Conservation (phyloP, 108 stramenopile genomes). For the Cyclotella baltica region DNA sequence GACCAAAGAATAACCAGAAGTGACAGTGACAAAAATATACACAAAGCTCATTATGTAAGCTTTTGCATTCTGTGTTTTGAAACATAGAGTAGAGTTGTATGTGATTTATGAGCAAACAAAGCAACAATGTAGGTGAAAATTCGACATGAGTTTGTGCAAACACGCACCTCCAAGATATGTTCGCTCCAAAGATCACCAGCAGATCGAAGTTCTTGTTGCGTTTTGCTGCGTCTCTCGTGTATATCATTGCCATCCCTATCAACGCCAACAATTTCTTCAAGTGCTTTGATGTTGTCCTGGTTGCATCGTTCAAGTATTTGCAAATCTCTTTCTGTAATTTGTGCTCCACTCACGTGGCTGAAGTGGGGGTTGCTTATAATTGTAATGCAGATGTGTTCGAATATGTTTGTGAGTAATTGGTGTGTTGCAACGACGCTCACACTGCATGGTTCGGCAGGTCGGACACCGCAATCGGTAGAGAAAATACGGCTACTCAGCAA, state of each 20-base stretch:
- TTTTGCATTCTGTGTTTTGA: slow-evolving; percentile 1
- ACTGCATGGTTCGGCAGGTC: slow-evolving; percentile 61
- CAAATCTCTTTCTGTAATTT: slow-evolving; percentile 49
- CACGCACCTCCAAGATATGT: slow-evolving; percentile 48
- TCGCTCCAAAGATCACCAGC: slow-evolving; percentile 58
- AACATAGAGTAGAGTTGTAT: background rate
- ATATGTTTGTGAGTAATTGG: slow-evolving; percentile 57
- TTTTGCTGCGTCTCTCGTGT: slow-evolving; percentile 37
- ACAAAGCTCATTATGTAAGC: slow-evolving; percentile 59
- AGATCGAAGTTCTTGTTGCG: slow-evolving; percentile 44
- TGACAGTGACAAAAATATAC: slow-evolving; percentile 53
- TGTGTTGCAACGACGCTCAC: slow-evolving; percentile 59
- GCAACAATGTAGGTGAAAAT: background rate
- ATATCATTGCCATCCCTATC: slow-evolving; percentile 39
- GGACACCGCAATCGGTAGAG: slow-evolving; percentile 55
- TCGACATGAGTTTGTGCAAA: background rate
- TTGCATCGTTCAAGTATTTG: slow-evolving; percentile 53
- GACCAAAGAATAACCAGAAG: slow-evolving; percentile 47
- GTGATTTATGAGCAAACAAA: background rate
- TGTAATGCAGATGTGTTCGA: slow-evolving; percentile 52
- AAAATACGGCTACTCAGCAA: slow-evolving; percentile 50
- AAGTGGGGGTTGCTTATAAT: slow-evolving; percentile 51
- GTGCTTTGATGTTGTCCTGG: slow-evolving; percentile 48
- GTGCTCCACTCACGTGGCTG: slow-evolving; percentile 46
- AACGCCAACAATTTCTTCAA: slow-evolving; percentile 58